Evolutionary conservation across 805 yeast genomes (phyloP).

Genomic region (Saccharomycopsis microspora): DNA sequence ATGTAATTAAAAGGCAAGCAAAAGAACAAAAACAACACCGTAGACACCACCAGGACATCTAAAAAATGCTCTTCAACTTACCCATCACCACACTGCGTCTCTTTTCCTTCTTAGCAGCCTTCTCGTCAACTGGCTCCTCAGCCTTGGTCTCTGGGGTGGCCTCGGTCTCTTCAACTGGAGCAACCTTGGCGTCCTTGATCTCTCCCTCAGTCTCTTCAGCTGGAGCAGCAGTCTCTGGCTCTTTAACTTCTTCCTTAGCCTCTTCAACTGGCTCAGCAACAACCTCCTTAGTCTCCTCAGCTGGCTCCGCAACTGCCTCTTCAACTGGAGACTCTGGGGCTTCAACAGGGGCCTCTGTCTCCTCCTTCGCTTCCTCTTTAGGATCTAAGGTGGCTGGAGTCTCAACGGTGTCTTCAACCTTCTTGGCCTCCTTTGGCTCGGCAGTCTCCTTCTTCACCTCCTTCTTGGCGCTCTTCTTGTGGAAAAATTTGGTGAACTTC

Average conservation of each 20-base stretch:
- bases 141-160: slow-evolving; percentile 7
- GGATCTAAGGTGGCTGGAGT: slow-evolving; percentile 12
- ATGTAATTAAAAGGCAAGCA: too few relatives aligned
- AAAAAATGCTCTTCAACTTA: slow-evolving; percentile 21
- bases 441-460: neutral
- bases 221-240: slow-evolving; percentile 16
- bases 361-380: slow-evolving; percentile 5
- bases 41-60: neutral
- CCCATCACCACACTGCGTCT: slow-evolving; percentile 32
- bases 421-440: slow-evolving; percentile 7
- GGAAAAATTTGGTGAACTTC: neutral
- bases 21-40: too few relatives aligned
- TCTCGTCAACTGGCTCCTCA: slow-evolving; percentile 13
- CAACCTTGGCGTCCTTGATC: slow-evolving; percentile 17
- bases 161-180: slow-evolving; percentile 15
- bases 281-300: slow-evolving; percentile 8
- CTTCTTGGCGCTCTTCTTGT: neutral
- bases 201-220: slow-evolving; percentile 17
- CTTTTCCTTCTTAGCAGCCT: slow-evolving; percentile 20
- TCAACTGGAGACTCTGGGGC: slow-evolving; percentile 15
- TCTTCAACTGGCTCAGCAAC: slow-evolving; percentile 13
- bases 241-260: slow-evolving; percentile 10
- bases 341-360: slow-evolving; percentile 10
- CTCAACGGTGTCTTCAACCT: slow-evolving; percentile 11
- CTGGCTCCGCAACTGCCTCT: slow-evolving; percentile 16